phyloP scores from a whole-genome alignment of 805 yeast genomes.

The Lipomyces sp. region DNA sequence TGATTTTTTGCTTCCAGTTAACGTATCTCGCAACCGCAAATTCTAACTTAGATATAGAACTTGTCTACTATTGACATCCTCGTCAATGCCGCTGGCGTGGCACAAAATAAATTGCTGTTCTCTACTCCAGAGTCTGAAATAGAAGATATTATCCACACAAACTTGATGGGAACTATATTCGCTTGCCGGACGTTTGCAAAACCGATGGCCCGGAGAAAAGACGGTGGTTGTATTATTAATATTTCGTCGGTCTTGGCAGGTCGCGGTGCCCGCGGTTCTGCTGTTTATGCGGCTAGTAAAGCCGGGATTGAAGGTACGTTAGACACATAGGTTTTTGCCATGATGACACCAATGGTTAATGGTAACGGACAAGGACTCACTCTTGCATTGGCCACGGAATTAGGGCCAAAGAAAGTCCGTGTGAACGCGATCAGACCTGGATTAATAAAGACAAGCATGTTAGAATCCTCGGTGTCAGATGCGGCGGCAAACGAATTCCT shows the following conservation, averaged over 20 bases:
- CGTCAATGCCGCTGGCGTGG: conserved; percentile 62
- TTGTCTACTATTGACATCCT: conserved; percentile 50
- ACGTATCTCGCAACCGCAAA: neutral
- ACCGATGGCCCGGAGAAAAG: conserved; percentile 53
- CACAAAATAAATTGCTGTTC: conserved; percentile 60
- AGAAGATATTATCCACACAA: conserved; percentile 55
- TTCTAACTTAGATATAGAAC: conserved; percentile 8
- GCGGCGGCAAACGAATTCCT: conserved; percentile 15
- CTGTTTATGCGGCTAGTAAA: conserved; percentile 70
- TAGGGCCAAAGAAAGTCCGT: conserved; percentile 57
- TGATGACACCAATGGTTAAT: neutral
- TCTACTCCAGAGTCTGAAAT: conserved; percentile 52
- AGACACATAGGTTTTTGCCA: neutral
- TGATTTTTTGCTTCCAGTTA: too few relatives aligned
- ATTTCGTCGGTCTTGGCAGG: conserved; percentile 67
- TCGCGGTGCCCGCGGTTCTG: conserved; percentile 44
- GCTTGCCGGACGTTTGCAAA: conserved; percentile 58
- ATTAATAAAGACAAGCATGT: conserved; percentile 68
- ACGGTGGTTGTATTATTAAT: conserved; percentile 56
- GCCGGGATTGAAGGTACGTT: conserved; percentile 57
- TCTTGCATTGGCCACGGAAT: conserved; percentile 61
- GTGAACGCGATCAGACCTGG: conserved; percentile 76
- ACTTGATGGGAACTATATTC: conserved; percentile 65
- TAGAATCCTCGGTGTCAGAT: conserved; percentile 10
- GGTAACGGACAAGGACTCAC: conserved; percentile 55